Evolutionary conservation across 305 asterid species (phyloP).

Genomic region (Nicotiana rustica): DNA sequence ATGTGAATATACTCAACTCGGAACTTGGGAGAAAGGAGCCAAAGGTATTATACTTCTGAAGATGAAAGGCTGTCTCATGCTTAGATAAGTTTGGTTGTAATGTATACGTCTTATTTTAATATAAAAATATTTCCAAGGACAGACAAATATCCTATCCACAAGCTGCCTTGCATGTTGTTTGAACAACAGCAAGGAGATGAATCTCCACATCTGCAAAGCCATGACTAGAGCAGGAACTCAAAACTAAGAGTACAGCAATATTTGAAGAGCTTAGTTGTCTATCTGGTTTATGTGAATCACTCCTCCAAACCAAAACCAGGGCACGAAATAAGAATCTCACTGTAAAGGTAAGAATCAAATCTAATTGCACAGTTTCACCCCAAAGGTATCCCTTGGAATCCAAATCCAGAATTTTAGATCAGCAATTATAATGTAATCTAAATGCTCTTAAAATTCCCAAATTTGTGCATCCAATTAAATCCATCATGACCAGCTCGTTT

Average conservation of each 20-base stretch:
- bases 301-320: constrained; percentile 9
- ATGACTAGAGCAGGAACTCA: neutral
- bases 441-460: neutral
- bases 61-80: neutral
- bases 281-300: constrained; percentile 26
- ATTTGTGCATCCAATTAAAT: neutral
- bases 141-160: neutral
- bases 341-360: neutral
- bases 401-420: neutral
- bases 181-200: neutral
- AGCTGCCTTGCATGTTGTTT: constrained; percentile 17
- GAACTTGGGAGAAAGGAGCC: neutral
- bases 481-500: constrained; percentile 12
- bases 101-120: neutral
- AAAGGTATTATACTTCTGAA: neutral
- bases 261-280: neutral
- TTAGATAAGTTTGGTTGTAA: neutral
- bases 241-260: neutral
- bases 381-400: neutral
- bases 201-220: neutral
- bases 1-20: neutral
- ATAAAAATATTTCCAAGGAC: neutral
- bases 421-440: constrained; percentile 18
- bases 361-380: constrained; percentile 8
- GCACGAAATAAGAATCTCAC: neutral